Base-by-base conservation (phyloP, 495 filamentous ascomycete genomes). In the Aspergillus campestris region DNA sequence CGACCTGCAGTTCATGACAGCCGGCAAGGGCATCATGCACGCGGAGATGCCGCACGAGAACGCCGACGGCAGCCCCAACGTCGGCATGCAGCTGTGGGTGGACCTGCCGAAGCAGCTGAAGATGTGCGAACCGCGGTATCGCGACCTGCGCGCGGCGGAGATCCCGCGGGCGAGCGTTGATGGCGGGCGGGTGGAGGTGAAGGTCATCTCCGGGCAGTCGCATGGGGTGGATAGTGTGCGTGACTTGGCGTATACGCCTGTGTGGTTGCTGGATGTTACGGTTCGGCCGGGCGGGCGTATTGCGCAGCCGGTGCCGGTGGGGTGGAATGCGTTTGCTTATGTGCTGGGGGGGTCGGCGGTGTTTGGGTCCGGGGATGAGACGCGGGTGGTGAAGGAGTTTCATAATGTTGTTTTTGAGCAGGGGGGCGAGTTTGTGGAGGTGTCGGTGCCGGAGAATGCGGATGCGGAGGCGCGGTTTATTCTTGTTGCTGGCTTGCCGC, bases 1-100 rank as follows among this genome's bases (percentile, higher is more conserved):
- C 3, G 92, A 94, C 47, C 64, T 97, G 34, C 91, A 97, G 59
- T 97, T 97, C 78, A 97, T 97, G 91, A 96, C 91, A 0, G 91
- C 91, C 4, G 91, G 91, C 0, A 70, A 78, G 5, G 91, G 91
- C 6, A 95, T 96, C 58, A 84, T 97, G 75, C 91, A 97, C 59
- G 88, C 92, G 8, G 91, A 97, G 69, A 97, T 97, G 90, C 91
- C 91, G 13, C 74, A 80, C 36, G 83, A 87, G 59, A 87, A 87
- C 51, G 48, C 64, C 3, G 86, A 94, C 59, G 90, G 87, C 5
- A 76, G 69, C 37, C 72, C 83, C 37, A 95, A 87, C 56, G 79
- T 94, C 47, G 91, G 91, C 6, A 74, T 98, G 68, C 91, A 96
- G 68, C 70, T 96, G 5, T 96, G 91, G 91, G 91, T 96, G 29